Evolutionary conservation across 2,329 filamentous ascomycete genomes (phyloP), one percentile per base, ranked within the genome.

Genomic region (Purpureocillium takamizusanense): DNA sequence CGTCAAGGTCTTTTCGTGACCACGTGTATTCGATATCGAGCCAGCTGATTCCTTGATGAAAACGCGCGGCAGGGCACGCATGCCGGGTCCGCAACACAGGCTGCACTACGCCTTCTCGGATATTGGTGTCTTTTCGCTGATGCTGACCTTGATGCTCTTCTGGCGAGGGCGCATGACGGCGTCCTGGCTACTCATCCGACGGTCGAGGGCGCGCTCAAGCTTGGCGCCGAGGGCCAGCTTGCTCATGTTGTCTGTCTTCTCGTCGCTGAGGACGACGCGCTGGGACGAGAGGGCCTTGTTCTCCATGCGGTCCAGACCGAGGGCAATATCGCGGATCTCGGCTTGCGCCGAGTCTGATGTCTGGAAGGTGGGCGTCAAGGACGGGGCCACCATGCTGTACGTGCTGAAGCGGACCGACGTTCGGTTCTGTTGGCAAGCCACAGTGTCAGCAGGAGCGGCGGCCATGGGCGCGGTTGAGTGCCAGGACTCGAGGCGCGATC

Each of bases 141-240:
- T 31, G 4, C 35, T 43, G 31, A 46, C 46, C 35, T 44, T 43
- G 25, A 51, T 47, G 36, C 53, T 63, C 51, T 64, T 57, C 37
- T 57, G 53, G 25, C 67, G 62, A 16, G 69, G 76, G 46, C 83
- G 78, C 72, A 92, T 89, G 60, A 86, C 81, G 48, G 89, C 89
- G 53, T 95, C 89, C 62, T 95, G 89, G 49, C 84, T 68, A 21
- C 77, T 83, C 88, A 95, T 92, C 54, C 89, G 78, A 48, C 88
- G 75, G 49, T 83, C 83, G 39, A 95, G 76, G 16, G 89, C 88
- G 43, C 89, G 80, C 59, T 95, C 88, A 31, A 95, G 76, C 67
- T 95, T 95, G 43, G 88, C 88, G 35, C 88, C 85, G 37, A 95
- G 75, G 29, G 88, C 88, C 42, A 94, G 74, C 67, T 94, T 94